Evolutionary conservation across 768 basidiomycete genomes (phyloP), one percentile per base, ranked within the genome.

Genomic region (Russula emetica): DNA sequence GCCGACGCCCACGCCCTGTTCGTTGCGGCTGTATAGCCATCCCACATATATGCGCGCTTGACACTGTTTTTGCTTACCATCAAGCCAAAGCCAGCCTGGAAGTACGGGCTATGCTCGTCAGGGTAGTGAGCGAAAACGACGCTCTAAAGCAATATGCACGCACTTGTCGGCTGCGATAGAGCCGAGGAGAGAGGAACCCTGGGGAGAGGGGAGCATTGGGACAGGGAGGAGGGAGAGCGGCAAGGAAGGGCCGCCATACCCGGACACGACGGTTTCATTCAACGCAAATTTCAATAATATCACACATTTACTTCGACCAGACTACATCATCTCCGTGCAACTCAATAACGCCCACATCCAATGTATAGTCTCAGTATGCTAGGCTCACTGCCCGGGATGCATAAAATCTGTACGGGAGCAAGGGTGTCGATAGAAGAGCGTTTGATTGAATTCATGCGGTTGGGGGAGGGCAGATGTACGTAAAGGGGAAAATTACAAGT

Each of bases 41-140:
- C 22, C 22, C 47, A 10, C 5, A 9, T 28, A 28, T 28, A 18
- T 28, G 14, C n/a, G n/a, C 30, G 24, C 16, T 24, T 20, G 16
- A 7, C 1, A 11, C 38, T 10, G 28, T 0, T 30, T 14, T 28
- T 13, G 65, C 76, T 62, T 68, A 95, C 96, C 94, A 98, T 95
- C 42, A 99, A 83, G 40, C 96, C 97, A 71, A 98, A 98, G 30
- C 97, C 96, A 54, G 96, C 97, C 73, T 96, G 92, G 73, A 99
- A 98, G 78, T 94, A 95, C 42, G 94, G 96, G 73, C 97, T 99
- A 70, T 71, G 70, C 76, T 82, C 82, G 52, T 60, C 8, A 28
- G 28, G 18, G n/a, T 62, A 42, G 66, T 67, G 47, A 63, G 38
- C 22, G 34, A 40, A 26, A 32, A 10, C 13, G 6, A 36, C 8